phyloP scores from a whole-genome alignment of 257 asterid species.

The Asclepias syriaca region DNA sequence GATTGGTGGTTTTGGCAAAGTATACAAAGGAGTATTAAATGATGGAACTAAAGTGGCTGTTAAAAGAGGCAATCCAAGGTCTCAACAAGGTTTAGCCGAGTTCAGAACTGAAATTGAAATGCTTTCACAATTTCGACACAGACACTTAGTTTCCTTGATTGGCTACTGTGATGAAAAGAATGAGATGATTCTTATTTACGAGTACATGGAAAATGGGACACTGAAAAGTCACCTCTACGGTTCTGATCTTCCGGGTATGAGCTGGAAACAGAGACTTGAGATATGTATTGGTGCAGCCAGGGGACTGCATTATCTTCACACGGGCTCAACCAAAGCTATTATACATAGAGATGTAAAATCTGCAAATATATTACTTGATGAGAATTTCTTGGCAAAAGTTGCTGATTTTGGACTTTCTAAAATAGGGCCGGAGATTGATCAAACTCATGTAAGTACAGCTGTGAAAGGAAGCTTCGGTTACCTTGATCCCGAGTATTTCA shows the following conservation, averaged over 20 bases:
- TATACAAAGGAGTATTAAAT: slow-evolving; percentile 55
- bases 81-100: slow-evolving; percentile 73
- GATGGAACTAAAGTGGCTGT: slow-evolving; percentile 74
- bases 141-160: slow-evolving; percentile 72
- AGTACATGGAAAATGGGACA: slow-evolving; percentile 83
- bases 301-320: slow-evolving; percentile 81
- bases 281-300: slow-evolving; percentile 81
- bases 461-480: slow-evolving; percentile 83
- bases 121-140: slow-evolving; percentile 82
- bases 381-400: slow-evolving; percentile 71
- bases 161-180: slow-evolving; percentile 77
- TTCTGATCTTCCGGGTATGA: slow-evolving; percentile 40
- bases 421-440: slow-evolving; percentile 77
- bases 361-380: slow-evolving; percentile 80
- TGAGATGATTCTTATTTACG: slow-evolving; percentile 76
- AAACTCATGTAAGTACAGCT: slow-evolving; percentile 84
- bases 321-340: slow-evolving; percentile 62
- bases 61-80: slow-evolving; percentile 74
- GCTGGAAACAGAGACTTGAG: slow-evolving; percentile 81
- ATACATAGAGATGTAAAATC: slow-evolving; percentile 85
- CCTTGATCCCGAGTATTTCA: slow-evolving; percentile 76
- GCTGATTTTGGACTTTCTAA: slow-evolving; percentile 86
- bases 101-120: slow-evolving; percentile 82
- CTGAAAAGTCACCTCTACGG: slow-evolving; percentile 73
- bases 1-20: slow-evolving; percentile 86